These are phyloP conservation scores for Orbilia javanica DNA, from an alignment of 2,329 filamentous ascomycete genomes.

Conservation along the genomic window DNA sequence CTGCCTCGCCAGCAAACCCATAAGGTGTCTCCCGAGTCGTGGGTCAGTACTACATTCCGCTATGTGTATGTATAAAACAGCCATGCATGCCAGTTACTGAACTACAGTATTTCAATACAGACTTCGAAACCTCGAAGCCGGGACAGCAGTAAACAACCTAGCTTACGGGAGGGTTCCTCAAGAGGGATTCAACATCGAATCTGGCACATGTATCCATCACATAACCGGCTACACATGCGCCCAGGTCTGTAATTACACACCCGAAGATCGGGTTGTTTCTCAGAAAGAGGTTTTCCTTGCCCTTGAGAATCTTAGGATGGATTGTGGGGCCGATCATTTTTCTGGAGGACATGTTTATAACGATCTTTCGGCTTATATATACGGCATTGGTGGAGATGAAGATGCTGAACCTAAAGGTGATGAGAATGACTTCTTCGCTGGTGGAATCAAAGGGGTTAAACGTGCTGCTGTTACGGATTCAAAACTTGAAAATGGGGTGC, in stretches of 20 bases:
- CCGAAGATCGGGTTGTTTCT: slow-evolving; percentile 6
- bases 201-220: slow-evolving; percentile 21
- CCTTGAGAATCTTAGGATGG: slow-evolving; percentile 3
- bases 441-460: background rate
- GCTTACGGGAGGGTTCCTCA: slow-evolving; percentile 1
- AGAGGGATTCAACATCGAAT: slow-evolving; percentile 13
- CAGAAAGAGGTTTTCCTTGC: slow-evolving; percentile 27
- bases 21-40: slow-evolving; percentile 9
- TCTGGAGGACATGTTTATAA: background rate
- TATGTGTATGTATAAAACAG: background rate
- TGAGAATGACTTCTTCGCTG: background rate
- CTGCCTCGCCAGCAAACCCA: background rate
- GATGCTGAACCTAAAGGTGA: background rate
- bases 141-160: slow-evolving; percentile 3
- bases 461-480: background rate
- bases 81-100: background rate
- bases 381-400: slow-evolving; percentile 1
- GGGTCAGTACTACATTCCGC: background rate
- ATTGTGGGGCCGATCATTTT: slow-evolving; percentile 8
- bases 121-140: slow-evolving; percentile 12
- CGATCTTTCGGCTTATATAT: slow-evolving; percentile 8
- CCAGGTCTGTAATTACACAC: slow-evolving; percentile 19
- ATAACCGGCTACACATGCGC: slow-evolving; percentile 14
- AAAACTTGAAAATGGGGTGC: slow-evolving; percentile 10
- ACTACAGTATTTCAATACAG: background rate